These are phyloP conservation scores for Xylaria sp. DNA, from an alignment of 2,329 filamentous ascomycete species.

Conservation along the genomic window DNA sequence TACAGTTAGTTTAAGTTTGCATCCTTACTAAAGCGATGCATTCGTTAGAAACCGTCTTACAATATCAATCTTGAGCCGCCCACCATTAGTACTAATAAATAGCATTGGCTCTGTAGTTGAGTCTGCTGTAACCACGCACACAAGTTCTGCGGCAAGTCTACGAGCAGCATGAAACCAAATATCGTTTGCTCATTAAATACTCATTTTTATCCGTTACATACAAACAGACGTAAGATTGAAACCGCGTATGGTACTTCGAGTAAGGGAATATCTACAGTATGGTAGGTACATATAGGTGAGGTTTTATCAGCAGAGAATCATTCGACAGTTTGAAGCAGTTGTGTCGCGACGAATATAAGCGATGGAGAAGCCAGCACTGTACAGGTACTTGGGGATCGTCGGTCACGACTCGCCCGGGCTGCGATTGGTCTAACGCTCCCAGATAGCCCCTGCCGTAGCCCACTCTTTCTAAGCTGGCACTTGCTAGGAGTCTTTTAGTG, in stretches of 20 bases:
- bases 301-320: constrained; percentile 29
- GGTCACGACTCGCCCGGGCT: constrained; percentile 43
- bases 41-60: not conserved
- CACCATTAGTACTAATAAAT: not conserved
- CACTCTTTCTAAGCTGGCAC: constrained; percentile 29
- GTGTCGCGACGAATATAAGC: constrained; percentile 13
- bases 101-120: not conserved
- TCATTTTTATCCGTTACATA: not conserved
- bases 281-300: not conserved
- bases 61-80: not conserved
- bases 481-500: constrained; percentile 23
- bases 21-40: not conserved
- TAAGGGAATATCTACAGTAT: not conserved
- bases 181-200: not conserved
- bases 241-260: not conserved
- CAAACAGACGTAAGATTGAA: not conserved
- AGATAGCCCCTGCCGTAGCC: constrained; percentile 22
- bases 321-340: constrained; percentile 18
- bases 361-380: constrained; percentile 39
- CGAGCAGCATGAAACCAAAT: not conserved
- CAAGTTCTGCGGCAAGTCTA: not conserved
- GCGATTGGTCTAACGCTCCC: constrained; percentile 40
- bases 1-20: not conserved
- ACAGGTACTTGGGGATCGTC: constrained; percentile 45
- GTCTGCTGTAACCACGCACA: not conserved